Evolutionary conservation across 2,329 filamentous ascomycete species (phyloP), one percentile per base, ranked within the genome.

Genomic region (Aureobasidium sp.): DNA sequence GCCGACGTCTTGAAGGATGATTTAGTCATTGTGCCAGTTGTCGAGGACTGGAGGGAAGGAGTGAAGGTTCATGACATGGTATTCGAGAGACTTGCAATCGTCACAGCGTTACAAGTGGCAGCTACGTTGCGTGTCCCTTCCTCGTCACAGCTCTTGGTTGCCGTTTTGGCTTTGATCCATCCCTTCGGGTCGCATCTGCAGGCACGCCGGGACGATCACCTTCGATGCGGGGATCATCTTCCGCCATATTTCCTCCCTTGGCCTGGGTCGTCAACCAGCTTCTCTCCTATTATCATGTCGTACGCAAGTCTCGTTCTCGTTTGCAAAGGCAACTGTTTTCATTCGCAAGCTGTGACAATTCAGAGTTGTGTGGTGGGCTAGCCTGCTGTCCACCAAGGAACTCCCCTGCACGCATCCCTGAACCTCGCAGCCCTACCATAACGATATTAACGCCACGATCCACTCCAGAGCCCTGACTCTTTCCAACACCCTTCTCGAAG

Each of bases 321-420:
- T 27, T 48, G 7, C 6, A 14, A 48, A 16, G 9, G 16, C 3
- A 32, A 11, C 3, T 5, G 3, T 14, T 13, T 34, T 1, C 29
- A 3, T 16, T 3, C 7, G 11, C 47, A n/a, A 21, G 13, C 50
- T 54, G 36, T 29, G 3, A 16, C 44, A 47, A 9, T 42, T 11
- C n/a, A 21, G 21, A 21, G 21, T 9, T 16, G 6, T 29, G 44
- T 29, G 14, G 27, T 10, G 5, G 27, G 5, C n/a, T 21, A 8
- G 25, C 13, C 13, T 51, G 48, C 34, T 51, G 3, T 51, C n/a
- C 27, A 34, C 47, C 21, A 13, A 2, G 25, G 36, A 25, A 8
- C 27, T 54, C n/a, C 25, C 8, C n/a, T 92, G 1, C 96, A 93
- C 36, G 82, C 96, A 54, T 99, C 99, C 78, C 86, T 86, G 61